Conservation (phyloP, 1,284 basidiomycete genomes). For the Jaminaea rosea region DNA sequence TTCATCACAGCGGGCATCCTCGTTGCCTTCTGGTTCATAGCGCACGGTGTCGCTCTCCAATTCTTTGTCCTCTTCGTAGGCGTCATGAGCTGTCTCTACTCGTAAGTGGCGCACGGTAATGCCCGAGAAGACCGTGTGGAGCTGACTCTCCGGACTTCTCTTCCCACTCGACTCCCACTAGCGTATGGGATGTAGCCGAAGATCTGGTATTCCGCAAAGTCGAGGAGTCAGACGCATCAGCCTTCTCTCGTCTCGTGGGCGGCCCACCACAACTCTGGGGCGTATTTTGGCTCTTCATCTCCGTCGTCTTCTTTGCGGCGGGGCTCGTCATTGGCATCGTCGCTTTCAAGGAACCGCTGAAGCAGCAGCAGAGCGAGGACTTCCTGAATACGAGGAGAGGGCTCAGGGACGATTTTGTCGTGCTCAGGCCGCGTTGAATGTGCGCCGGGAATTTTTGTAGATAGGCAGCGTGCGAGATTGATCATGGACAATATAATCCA, state of each 20-base stretch:
- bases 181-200: constrained; percentile 53
- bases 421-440: neutral
- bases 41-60: constrained; percentile 33
- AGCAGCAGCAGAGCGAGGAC: constrained; percentile 24
- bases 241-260: constrained; percentile 78
- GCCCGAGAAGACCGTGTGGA: constrained; percentile 53
- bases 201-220: constrained; percentile 79
- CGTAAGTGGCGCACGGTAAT: constrained; percentile 11
- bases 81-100: constrained; percentile 44
- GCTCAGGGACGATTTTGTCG: neutral
- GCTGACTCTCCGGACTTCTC: constrained; percentile 50
- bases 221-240: constrained; percentile 80
- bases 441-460: neutral
- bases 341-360: constrained; percentile 35
- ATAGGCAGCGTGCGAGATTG: neutral
- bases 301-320: constrained; percentile 65
- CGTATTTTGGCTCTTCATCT: constrained; percentile 75
- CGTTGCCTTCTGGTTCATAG: constrained; percentile 30
- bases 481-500: too few relatives aligned
- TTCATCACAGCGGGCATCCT: constrained; percentile 34
- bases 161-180: neutral
- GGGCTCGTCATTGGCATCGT: constrained; percentile 21
- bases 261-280: constrained; percentile 52
- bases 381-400: constrained; percentile 23
- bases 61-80: constrained; percentile 71